phyloP scores from a whole-genome alignment of 2,329 filamentous ascomycete genomes.

The Colletotrichum godetiae region DNA sequence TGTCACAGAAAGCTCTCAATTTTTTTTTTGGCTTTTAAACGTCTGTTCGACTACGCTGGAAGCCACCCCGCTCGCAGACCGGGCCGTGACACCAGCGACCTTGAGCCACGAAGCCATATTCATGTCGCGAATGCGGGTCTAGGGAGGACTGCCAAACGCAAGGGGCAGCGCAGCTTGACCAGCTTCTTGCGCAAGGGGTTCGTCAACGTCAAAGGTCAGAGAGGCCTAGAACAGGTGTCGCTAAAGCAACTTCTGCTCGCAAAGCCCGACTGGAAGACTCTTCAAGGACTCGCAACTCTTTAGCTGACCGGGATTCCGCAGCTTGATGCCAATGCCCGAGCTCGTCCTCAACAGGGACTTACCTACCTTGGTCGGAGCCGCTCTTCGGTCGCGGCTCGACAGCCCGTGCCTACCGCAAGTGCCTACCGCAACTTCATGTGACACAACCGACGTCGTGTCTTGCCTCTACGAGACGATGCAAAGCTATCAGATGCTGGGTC shows the following conservation, averaged over 20 bases:
- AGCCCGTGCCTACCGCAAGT: not conserved
- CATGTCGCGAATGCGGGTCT: not conserved
- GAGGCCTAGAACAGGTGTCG: not conserved
- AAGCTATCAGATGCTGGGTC: not conserved
- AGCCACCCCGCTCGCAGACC: not conserved
- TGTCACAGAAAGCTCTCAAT: not conserved
- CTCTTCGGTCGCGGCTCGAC: not conserved
- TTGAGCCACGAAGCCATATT: constrained; percentile 2
- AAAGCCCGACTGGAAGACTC: not conserved
- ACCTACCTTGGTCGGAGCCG: not conserved
- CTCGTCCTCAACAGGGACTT: not conserved
- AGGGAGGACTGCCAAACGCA: not conserved
- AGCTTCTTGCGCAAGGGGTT: constrained; percentile 10
- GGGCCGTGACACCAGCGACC: not conserved
- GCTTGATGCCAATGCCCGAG: not conserved
- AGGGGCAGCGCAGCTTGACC: constrained; percentile 3
- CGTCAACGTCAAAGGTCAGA: not conserved
- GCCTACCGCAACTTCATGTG: not conserved
- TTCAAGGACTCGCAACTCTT: not conserved
- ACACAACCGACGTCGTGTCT: not conserved
- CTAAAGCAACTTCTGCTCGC: not conserved
- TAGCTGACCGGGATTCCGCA: not conserved
- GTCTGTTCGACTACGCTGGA: not conserved
- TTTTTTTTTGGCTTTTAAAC: not conserved
- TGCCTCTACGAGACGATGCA: not conserved